Evolutionary conservation across 2,329 filamentous ascomycete species (phyloP).

Genomic region (Ophiostoma sp.): DNA sequence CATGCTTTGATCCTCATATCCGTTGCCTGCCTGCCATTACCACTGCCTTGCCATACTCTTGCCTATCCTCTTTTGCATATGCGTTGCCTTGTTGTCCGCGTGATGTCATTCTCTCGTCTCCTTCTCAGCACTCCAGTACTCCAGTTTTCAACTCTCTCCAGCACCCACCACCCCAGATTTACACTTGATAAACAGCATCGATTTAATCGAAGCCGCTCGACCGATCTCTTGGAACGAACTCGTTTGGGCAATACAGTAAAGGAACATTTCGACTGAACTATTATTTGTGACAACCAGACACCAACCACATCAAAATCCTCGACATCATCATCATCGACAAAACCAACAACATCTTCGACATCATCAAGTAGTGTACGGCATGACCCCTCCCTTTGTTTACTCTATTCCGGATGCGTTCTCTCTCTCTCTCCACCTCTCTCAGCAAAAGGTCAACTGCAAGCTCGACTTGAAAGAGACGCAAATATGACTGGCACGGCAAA

Average conservation of each 20-base stretch:
- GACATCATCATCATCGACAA: background rate
- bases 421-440: background rate
- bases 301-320: constrained; percentile 4
- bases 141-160: background rate
- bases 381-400: background rate
- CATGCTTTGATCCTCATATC: background rate
- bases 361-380: constrained; percentile 28
- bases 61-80: background rate
- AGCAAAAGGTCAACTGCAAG: background rate
- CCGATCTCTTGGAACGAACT: background rate
- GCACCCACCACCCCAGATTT: background rate
- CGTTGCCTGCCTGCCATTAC: constrained; percentile 4
- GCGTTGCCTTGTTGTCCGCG: background rate
- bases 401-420: constrained; percentile 8
- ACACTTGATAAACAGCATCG: background rate
- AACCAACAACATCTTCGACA: constrained; percentile 1
- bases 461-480: background rate
- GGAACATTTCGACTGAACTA: constrained; percentile 24
- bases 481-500: constrained; percentile 7
- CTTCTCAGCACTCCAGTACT: constrained; percentile 8
- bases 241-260: background rate
- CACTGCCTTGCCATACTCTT: background rate
- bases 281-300: constrained; percentile 18
- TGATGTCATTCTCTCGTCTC: background rate
- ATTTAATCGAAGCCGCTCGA: background rate